Evolutionary conservation across 2,329 filamentous ascomycete species (phyloP).

Genomic region (Lasiodiplodia gonubiensis): DNA sequence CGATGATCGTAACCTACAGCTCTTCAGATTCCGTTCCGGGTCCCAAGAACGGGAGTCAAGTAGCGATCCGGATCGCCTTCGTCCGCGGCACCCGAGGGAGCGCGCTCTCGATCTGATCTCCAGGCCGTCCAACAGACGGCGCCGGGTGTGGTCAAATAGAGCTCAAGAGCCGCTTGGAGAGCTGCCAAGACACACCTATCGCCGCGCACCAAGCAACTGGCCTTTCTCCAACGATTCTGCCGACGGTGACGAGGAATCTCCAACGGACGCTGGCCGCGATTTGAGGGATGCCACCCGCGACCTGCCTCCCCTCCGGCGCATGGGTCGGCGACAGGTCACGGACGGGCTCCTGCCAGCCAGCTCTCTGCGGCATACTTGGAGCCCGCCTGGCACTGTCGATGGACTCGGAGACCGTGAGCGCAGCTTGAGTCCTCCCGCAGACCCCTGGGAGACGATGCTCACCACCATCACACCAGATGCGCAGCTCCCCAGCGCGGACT

Average conservation of each 20-base stretch:
- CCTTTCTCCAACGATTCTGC: background rate
- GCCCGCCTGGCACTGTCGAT: slow-evolving; percentile 56
- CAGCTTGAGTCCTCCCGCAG: slow-evolving; percentile 74
- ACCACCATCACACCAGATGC: slow-evolving; percentile 82
- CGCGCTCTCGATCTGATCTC: background rate
- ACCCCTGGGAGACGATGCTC: slow-evolving; percentile 80
- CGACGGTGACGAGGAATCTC: slow-evolving; percentile 33
- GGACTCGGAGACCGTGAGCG: slow-evolving; percentile 84
- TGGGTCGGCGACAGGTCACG: slow-evolving; percentile 45
- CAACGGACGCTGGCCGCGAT: slow-evolving; percentile 29
- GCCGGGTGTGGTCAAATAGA: slow-evolving; percentile 3
- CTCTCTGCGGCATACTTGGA: slow-evolving; percentile 47
- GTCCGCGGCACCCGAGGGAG: background rate
- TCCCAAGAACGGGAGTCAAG: slow-evolving; percentile 11
- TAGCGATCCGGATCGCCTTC: slow-evolving; percentile 11
- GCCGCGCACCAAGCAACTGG: slow-evolving; percentile 11
- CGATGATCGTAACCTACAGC: background rate
- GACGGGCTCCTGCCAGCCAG: slow-evolving; percentile 45
- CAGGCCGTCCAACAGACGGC: slow-evolving; percentile 4
- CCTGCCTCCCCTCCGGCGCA: slow-evolving; percentile 46
- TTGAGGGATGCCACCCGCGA: slow-evolving; percentile 34
- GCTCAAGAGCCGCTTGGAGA: slow-evolving; percentile 17
- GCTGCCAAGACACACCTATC: slow-evolving; percentile 17
- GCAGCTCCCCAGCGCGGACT: slow-evolving; percentile 77
- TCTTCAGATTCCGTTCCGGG: background rate